Evolutionary conservation across 2,329 filamentous ascomycete species (phyloP), one percentile per base, ranked within the genome.

Genomic region (Arthrobotrys megalospora): DNA sequence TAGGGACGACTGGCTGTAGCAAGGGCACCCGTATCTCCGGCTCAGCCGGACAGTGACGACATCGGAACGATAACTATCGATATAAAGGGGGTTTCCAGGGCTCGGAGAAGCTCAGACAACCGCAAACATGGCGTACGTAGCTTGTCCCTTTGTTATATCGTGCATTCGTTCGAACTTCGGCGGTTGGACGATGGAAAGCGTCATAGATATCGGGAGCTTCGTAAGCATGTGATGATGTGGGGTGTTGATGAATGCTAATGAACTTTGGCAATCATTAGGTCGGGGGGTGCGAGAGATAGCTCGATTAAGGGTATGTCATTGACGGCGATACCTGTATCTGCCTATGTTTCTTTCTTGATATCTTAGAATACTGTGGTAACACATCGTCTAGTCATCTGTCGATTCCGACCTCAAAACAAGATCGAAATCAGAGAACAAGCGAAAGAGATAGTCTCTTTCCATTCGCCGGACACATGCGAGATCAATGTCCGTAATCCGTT

Each of bases 331-430:
- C 67, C 12, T 1, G 6, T 3, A 53, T 34, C 4, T n/a, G 28
- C 21, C 19, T 43, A 43, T 3, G 0, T 28, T n/a, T 12, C 41
- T 21, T 36, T 11, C 6, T 32, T 28, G 24, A 11, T n/a, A 47
- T 63, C 38, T 19, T 34, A 1, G 16, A 38, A 19, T 32, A 8
- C 41, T n/a, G 34, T 50, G 19, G 10, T 48, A 21, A 64, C 19
- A 48, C 34, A 2, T 2, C 43, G 1, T 48, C n/a, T 60, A 60
- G 96, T 99, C 85, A 94, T 99, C 85, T 95, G 95, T 87, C 93
- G 96, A 83, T 99, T 99, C 87, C 91, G 96, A 84, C 96, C 96
- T 82, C 95, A 97, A 86, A 99, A 99, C 88, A 93, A 93, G 87
- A 86, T 96, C 85, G 96, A 99, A 87, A 88, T 96, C 84, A 91